phyloP scores from a whole-genome alignment of 2,329 filamentous ascomycete genomes.

The Sphaerulina musiva region DNA sequence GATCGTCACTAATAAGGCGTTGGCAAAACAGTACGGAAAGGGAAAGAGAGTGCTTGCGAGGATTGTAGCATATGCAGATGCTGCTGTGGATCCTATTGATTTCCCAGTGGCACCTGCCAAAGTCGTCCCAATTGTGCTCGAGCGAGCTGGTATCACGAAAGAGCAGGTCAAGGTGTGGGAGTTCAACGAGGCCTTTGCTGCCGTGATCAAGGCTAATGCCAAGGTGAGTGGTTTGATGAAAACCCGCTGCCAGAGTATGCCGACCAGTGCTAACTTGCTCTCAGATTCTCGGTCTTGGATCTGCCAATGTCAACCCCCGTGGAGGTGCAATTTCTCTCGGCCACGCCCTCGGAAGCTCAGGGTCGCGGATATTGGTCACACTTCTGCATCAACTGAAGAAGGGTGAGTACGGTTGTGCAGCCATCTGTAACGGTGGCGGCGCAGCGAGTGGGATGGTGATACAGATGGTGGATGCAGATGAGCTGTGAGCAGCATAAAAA shows the following conservation, averaged over 20 bases:
- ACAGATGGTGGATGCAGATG: slow-evolving; percentile 58
- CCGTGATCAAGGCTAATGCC: slow-evolving; percentile 88
- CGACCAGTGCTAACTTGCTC: slow-evolving; percentile 7
- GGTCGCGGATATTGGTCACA: slow-evolving; percentile 82
- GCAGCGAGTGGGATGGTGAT: slow-evolving; percentile 88
- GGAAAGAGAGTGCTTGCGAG: slow-evolving; percentile 77
- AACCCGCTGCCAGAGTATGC: neutral
- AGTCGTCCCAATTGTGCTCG: slow-evolving; percentile 81
- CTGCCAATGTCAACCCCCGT: slow-evolving; percentile 75
- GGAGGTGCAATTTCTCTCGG: slow-evolving; percentile 89
- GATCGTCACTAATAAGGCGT: slow-evolving; percentile 71
- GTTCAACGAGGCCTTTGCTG: slow-evolving; percentile 97
- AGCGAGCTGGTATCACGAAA: slow-evolving; percentile 82
- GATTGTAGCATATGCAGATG: slow-evolving; percentile 81
- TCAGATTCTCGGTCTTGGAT: slow-evolving; percentile 71
- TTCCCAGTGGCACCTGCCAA: slow-evolving; percentile 90
- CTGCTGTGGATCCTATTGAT: slow-evolving; percentile 82
- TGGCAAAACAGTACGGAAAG: slow-evolving; percentile 72
- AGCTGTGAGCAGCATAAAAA: slow-evolving; percentile 25
- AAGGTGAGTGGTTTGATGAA: slow-evolving; percentile 51
- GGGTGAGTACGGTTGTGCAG: slow-evolving; percentile 89
- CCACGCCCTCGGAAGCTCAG: slow-evolving; percentile 88
- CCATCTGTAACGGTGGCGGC: slow-evolving; percentile 95
- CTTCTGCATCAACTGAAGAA: slow-evolving; percentile 84
- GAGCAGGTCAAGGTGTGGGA: slow-evolving; percentile 94